phyloP scores from a whole-genome alignment of 1,284 basidiomycete species.

The Papiliotrema flavescens region DNA sequence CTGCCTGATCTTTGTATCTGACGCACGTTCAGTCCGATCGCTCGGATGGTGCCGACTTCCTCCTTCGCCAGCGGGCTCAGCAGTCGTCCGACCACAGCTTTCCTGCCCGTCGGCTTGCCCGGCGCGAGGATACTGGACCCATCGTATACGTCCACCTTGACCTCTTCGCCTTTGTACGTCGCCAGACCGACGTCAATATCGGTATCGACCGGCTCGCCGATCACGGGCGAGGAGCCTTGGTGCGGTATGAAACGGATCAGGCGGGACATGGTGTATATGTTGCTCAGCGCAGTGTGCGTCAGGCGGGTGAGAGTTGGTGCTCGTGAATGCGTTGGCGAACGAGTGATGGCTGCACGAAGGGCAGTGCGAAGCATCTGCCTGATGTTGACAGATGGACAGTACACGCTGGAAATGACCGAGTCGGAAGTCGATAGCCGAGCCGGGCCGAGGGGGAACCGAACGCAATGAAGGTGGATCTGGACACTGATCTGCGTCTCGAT shows the following conservation, averaged over 20 bases:
- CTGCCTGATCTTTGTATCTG: not conserved
- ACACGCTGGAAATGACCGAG: no score
- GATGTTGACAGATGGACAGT: no score
- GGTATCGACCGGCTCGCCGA: conserved; percentile 35
- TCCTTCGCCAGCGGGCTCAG: conserved; percentile 39
- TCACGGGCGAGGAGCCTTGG: conserved; percentile 10
- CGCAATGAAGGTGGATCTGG: no score
- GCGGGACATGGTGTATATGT: conserved; percentile 4
- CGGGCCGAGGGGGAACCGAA: no score
- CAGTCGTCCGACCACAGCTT: conserved; percentile 29
- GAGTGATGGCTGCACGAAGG: no score
- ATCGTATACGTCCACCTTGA: conserved; percentile 40
- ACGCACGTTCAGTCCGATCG: conserved; percentile 46
- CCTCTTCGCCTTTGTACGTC: conserved; percentile 19
- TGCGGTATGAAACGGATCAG: conserved; percentile 21
- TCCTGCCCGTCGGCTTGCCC: conserved; percentile 39
- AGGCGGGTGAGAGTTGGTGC: no score
- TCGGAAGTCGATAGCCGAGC: no score
- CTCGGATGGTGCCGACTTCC: conserved; percentile 45
- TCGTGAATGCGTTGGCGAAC: no score
- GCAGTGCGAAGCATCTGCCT: no score
- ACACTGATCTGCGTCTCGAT: no score
- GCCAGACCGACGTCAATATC: conserved; percentile 48
- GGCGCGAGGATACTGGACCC: conserved; percentile 36
- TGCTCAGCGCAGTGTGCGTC: no score